Conservation (phyloP, 2,329 filamentous ascomycete genomes). For the Phialophora expanda region DNA sequence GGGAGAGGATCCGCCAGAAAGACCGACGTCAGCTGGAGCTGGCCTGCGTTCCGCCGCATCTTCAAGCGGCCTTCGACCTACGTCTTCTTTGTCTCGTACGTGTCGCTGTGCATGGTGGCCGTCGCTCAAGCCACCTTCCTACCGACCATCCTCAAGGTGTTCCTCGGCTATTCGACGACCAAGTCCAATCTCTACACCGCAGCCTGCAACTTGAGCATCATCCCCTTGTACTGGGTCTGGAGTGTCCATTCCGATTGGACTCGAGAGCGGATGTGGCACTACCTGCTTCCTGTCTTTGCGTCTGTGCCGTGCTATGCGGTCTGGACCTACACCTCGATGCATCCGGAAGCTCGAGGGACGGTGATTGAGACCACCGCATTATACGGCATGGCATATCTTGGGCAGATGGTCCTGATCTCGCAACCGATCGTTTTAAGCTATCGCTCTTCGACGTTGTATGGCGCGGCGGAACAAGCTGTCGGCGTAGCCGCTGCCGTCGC, state of each 20-base stretch:
- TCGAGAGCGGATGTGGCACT: constrained; percentile 40
- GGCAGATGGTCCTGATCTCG: constrained; percentile 36
- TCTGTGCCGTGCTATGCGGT: constrained; percentile 40
- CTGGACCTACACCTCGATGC: constrained; percentile 39
- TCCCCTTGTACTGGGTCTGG: constrained; percentile 36
- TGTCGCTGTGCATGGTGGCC: constrained; percentile 37
- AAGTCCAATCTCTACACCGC: constrained; percentile 39
- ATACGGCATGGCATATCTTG: constrained; percentile 38
- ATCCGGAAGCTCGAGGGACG: constrained; percentile 5
- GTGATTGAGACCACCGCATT: constrained; percentile 22
- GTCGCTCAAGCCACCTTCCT: constrained; percentile 38
- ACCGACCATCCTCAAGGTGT: constrained; percentile 37
- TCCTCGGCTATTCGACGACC: constrained; percentile 33
- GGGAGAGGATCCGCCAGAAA: constrained; percentile 34
- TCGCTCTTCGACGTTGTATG: constrained; percentile 36
- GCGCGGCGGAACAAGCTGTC: constrained; percentile 38
- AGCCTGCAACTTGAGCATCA: constrained; percentile 36
- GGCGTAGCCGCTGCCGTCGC: constrained; percentile 39
- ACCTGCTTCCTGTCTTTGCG: constrained; percentile 32
- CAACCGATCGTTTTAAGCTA: constrained; percentile 34
- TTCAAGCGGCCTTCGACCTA: constrained; percentile 39
- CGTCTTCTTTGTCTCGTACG: constrained; percentile 37
- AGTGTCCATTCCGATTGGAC: constrained; percentile 39
- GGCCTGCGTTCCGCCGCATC: constrained; percentile 36
- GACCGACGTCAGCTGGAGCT: constrained; percentile 36